phyloP scores from a whole-genome alignment of 768 basidiomycete species.

The Tephrocybe rancida region DNA sequence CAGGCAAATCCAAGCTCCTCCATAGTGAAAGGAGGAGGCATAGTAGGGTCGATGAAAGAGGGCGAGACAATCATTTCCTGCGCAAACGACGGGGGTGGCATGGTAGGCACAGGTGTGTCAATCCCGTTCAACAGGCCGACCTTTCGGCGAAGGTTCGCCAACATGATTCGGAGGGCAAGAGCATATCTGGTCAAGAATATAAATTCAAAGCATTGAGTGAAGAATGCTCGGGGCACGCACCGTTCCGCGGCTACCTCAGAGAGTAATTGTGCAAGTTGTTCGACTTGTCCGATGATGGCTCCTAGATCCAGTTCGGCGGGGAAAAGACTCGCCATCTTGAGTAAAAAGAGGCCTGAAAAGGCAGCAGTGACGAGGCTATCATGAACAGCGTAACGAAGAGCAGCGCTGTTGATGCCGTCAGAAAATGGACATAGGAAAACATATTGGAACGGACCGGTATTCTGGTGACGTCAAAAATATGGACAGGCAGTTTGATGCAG shows the following conservation, averaged over 20 bases:
- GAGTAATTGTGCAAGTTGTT: conserved; percentile 86
- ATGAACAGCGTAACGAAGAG: conserved; percentile 91
- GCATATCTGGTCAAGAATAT: conserved; percentile 65
- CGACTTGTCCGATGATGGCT: conserved; percentile 80
- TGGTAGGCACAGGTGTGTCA: conserved; percentile 46
- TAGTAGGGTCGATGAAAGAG: conserved; percentile 52
- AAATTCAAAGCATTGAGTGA: background rate
- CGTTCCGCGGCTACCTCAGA: conserved; percentile 94
- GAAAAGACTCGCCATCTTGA: conserved; percentile 95
- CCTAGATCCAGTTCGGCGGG: conserved; percentile 80
- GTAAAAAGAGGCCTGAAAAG: conserved; percentile 87
- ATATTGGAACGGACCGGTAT: conserved; percentile 67
- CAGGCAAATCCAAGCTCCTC: conserved; percentile 84
- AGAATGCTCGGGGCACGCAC: conserved; percentile 32
- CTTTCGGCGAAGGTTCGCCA: conserved; percentile 89
- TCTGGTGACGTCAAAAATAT: conserved; percentile 82
- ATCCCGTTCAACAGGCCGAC: conserved; percentile 64
- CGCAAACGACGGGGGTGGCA: conserved; percentile 54
- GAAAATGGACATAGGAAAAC: background rate
- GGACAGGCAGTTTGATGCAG: conserved; percentile 82
- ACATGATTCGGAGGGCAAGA: conserved; percentile 89
- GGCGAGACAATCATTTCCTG: conserved; percentile 66
- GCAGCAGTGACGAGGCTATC: conserved; percentile 91
- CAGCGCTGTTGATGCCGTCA: conserved; percentile 52
- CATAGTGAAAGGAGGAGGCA: conserved; percentile 73